A percentile compares a stretch with the other conserved stretches of the same genome.
Conservation (phyloP, 306 rosid species). For the Inga laurina region DNA sequence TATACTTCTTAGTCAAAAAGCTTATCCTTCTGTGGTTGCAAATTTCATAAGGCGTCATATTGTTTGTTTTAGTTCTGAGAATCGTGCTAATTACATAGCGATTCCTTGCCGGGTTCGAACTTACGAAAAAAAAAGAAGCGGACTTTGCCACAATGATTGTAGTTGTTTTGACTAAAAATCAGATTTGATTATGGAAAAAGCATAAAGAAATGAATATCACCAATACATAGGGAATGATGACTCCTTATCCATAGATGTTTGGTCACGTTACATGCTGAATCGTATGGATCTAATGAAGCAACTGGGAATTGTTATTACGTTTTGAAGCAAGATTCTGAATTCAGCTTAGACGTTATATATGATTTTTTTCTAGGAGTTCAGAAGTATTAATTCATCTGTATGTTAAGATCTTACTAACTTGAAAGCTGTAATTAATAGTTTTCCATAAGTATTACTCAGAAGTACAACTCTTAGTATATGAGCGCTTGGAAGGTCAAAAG, state of each 20-base stretch:
- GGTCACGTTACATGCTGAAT: not conserved
- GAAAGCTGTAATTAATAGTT: not conserved
- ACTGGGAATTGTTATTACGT: not conserved
- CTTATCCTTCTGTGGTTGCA: not conserved
- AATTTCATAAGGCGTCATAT: not conserved
- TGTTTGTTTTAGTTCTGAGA: not conserved
- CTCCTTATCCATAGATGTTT: not conserved
- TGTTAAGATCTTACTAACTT: not conserved
- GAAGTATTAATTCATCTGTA: not conserved
- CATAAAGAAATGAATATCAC: not conserved
- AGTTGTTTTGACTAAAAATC: not conserved
- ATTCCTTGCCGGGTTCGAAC: not conserved
- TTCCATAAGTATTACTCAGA: not conserved
- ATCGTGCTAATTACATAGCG: not conserved
- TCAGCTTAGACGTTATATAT: not conserved
- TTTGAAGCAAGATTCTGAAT: not conserved
- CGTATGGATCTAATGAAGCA: not conserved
- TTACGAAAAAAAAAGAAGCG: not conserved
- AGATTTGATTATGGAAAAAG: not conserved
- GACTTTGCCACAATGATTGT: not conserved
- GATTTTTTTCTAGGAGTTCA: not conserved
- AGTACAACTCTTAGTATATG: not conserved
- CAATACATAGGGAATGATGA: not conserved
- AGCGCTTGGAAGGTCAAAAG: not conserved
- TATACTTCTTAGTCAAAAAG: not conserved